Conservation (phyloP, 2,329 filamentous ascomycete genomes). For the Penicillium sp. region DNA sequence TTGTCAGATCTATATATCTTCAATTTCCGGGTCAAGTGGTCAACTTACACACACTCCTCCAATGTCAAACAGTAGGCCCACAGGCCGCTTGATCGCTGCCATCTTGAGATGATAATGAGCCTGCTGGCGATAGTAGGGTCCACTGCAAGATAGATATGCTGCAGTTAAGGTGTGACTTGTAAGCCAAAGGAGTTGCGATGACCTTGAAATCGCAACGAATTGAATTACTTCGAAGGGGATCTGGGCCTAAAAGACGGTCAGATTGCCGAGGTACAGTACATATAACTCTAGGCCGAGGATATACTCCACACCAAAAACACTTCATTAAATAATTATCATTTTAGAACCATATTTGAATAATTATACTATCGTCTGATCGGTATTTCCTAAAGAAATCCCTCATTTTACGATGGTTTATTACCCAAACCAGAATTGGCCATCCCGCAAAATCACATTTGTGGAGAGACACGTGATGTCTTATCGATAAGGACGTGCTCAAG, state of each 20-base stretch:
- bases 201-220: slow-evolving; percentile 10
- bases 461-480: slow-evolving; percentile 7
- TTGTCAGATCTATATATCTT: slow-evolving; percentile 7
- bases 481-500: slow-evolving; percentile 7
- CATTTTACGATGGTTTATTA: background rate
- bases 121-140: background rate
- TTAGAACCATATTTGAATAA: accelerated
- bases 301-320: background rate
- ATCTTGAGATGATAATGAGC: slow-evolving; percentile 25
- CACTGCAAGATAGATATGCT: background rate
- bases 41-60: slow-evolving; percentile 87
- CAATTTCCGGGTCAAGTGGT: background rate
- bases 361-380: background rate
- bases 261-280: slow-evolving; percentile 32
- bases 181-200: background rate
- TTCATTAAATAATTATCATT: background rate
- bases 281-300: slow-evolving; percentile 16
- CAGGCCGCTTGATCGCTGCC: slow-evolving; percentile 53
- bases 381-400: background rate
- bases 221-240: slow-evolving; percentile 2
- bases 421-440: background rate
- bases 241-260: background rate
- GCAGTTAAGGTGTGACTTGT: background rate
- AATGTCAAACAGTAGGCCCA: slow-evolving; percentile 87
- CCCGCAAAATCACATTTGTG: background rate